A percentile compares a stretch with the other conserved stretches of the same genome.
Evolutionary conservation across 805 yeast genomes (phyloP).

Genomic region (Kodamaea laetipori): DNA sequence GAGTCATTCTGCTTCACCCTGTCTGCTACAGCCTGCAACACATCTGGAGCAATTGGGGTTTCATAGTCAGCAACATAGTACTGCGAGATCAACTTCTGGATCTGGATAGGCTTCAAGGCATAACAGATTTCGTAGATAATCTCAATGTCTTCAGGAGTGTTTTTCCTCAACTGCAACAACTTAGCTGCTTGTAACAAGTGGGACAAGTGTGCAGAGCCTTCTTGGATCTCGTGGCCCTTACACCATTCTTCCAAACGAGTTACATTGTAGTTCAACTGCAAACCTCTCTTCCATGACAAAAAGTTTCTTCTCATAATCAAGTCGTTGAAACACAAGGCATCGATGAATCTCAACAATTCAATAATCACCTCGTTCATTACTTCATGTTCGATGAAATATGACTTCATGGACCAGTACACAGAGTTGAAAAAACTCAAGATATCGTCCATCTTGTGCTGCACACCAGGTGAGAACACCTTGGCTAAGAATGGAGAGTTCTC

Average conservation of each 20-base stretch:
- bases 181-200: constrained; percentile 93
- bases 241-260: constrained; percentile 99
- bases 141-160: constrained; percentile 84
- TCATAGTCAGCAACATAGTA: constrained; percentile 94
- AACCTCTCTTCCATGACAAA: constrained; percentile 95
- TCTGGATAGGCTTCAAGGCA: constrained; percentile 91
- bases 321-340: constrained; percentile 93
- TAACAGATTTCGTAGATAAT: constrained; percentile 94
- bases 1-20: constrained; percentile 64
- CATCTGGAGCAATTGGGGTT: constrained; percentile 82
- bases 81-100: constrained; percentile 86
- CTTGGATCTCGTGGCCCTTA: constrained; percentile 86
- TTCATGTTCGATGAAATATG: constrained; percentile 81
- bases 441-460: constrained; percentile 91
- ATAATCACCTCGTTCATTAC: constrained; percentile 82
- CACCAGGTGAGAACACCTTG: constrained; percentile 73
- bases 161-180: constrained; percentile 87
- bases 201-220: constrained; percentile 79
- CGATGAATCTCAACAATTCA: constrained; percentile 82
- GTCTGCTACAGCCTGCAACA: constrained; percentile 78
- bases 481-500: constrained; percentile 80
- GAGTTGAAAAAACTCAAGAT: constrained; percentile 84
- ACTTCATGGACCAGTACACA: constrained; percentile 90
- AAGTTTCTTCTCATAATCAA: constrained; percentile 92
- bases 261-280: constrained; percentile 93